Evolutionary conservation across 2,329 filamentous ascomycete species (phyloP).

Genomic region (Whalleya microplaca): DNA sequence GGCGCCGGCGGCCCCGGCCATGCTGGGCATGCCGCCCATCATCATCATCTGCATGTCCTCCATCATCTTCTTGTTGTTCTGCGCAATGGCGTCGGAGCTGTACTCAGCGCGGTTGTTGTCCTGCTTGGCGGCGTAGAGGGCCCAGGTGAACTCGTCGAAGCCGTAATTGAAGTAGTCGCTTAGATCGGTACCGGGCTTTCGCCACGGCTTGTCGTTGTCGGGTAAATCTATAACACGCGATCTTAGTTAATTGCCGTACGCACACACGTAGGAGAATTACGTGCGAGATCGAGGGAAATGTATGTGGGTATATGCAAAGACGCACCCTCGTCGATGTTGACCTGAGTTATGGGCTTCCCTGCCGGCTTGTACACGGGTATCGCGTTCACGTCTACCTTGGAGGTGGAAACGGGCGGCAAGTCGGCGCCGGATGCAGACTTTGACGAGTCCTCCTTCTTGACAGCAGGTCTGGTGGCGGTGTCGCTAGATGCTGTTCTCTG

Average conservation of each 20-base stretch:
- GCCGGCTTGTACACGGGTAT: slow-evolving; percentile 78
- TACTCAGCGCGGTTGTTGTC: slow-evolving; percentile 77
- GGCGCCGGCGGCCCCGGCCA: slow-evolving; percentile 37
- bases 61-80: slow-evolving; percentile 78
- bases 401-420: slow-evolving; percentile 70
- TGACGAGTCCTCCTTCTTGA: slow-evolving; percentile 51
- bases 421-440: slow-evolving; percentile 35
- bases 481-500: slow-evolving; percentile 61
- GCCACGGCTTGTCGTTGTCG: slow-evolving; percentile 91
- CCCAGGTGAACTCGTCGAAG: slow-evolving; percentile 98
- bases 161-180: slow-evolving; percentile 99
- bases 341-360: slow-evolving; percentile 79
- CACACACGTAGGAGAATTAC: neutral
- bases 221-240: slow-evolving; percentile 57
- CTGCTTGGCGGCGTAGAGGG: slow-evolving; percentile 89
- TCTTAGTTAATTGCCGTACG: slow-evolving; percentile 11
- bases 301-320: neutral
- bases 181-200: slow-evolving; percentile 89
- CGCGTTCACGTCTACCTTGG: slow-evolving; percentile 81
- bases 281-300: no score
- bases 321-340: slow-evolving; percentile 72
- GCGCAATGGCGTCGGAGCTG: slow-evolving; percentile 64
- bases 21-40: slow-evolving; percentile 58
- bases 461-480: slow-evolving; percentile 47
- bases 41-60: slow-evolving; percentile 71